These are phyloP conservation scores for Coemansia sp. DNA, from an alignment of 192 early-diverging fungal genomes.

Conservation along the genomic window DNA sequence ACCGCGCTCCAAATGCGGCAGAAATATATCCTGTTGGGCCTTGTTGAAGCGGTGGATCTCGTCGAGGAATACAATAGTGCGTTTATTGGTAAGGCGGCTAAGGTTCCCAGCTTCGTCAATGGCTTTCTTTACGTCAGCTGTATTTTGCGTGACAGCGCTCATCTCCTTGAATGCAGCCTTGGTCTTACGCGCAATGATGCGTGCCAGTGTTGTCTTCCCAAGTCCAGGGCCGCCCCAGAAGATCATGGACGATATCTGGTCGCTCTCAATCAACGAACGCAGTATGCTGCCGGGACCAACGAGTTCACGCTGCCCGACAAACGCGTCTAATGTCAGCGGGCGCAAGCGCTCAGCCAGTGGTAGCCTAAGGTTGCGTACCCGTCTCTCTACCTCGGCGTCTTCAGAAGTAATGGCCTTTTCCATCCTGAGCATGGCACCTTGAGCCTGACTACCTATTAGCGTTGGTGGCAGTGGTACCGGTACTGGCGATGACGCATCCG, in stretches of 20 bases:
- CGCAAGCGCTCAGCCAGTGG: conserved; percentile 54
- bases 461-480: neutral
- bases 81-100: conserved; percentile 57
- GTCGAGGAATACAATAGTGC: conserved; percentile 81
- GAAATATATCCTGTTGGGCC: conserved; percentile 84
- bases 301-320: conserved; percentile 73
- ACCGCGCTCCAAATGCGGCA: conserved; percentile 78
- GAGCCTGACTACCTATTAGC: neutral
- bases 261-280: conserved; percentile 63
- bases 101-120: conserved; percentile 70
- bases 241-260: conserved; percentile 74
- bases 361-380: conserved; percentile 24
- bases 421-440: neutral
- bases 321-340: conserved; percentile 60
- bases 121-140: conserved; percentile 65
- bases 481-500: neutral
- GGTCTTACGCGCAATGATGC: conserved; percentile 57
- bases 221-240: conserved; percentile 71
- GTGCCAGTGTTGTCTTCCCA: conserved; percentile 66
- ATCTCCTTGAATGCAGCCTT: conserved; percentile 52
- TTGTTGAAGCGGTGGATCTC: conserved; percentile 92
- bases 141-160: conserved; percentile 61
- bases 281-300: conserved; percentile 68
- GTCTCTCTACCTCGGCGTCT: conserved; percentile 16
- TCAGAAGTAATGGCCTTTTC: neutral